Conservation (phyloP, 2,329 filamentous ascomycete genomes). For the Colletotrichum nymphaeae region DNA sequence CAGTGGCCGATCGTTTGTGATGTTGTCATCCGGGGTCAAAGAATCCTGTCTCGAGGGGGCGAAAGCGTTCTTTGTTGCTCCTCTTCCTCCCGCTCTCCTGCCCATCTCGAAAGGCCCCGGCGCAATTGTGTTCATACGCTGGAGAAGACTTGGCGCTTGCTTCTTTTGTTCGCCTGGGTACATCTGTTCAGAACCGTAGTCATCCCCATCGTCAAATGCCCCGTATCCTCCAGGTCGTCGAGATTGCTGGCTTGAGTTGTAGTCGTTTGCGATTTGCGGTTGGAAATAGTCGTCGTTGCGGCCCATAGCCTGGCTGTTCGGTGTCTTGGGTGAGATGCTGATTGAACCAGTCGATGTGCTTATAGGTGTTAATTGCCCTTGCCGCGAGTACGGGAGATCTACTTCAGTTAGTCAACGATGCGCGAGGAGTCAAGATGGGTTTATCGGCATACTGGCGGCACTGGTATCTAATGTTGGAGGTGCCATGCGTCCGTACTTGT, state of each 20-base stretch:
- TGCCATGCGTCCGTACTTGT: constrained; percentile 52
- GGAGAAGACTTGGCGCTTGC: constrained; percentile 57
- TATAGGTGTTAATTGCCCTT: constrained; percentile 71
- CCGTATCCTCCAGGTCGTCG: constrained; percentile 62
- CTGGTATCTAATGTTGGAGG: constrained; percentile 63
- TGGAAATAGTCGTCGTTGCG: constrained; percentile 58
- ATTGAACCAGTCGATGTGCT: constrained; percentile 71
- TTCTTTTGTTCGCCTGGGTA: constrained; percentile 61
- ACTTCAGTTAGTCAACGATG: constrained; percentile 45
- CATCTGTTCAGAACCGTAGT: constrained; percentile 49
- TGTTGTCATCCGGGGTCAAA: constrained; percentile 34
- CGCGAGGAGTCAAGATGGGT: neutral
- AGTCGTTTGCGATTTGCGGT: constrained; percentile 57
- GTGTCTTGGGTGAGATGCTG: constrained; percentile 72
- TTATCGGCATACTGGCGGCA: constrained; percentile 60
- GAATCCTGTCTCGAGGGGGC: constrained; percentile 43
- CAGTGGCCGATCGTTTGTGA: constrained; percentile 41
- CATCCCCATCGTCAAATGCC: constrained; percentile 54
- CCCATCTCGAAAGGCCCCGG: constrained; percentile 73
- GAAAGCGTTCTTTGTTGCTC: constrained; percentile 47
- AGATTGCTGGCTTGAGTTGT: constrained; percentile 50
- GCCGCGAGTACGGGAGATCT: constrained; percentile 67
- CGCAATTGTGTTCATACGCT: constrained; percentile 73
- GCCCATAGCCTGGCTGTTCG: constrained; percentile 56
- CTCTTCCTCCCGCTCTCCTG: constrained; percentile 47